A percentile compares a stretch with the other conserved stretches of the same genome.
Conservation (phyloP, 768 basidiomycete genomes). For the Russula emetica region DNA sequence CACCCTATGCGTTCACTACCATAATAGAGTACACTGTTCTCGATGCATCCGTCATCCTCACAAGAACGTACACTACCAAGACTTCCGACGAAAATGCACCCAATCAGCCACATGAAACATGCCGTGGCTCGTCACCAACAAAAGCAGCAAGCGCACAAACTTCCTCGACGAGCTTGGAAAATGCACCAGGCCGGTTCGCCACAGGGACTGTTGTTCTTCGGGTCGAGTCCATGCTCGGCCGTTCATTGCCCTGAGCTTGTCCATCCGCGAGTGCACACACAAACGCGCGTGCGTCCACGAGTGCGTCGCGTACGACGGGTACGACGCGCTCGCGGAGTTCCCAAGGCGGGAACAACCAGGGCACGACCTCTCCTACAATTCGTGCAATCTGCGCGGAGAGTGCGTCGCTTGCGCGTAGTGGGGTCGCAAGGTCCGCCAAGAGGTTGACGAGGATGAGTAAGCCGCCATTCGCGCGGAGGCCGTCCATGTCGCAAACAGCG, state of each 20-base stretch:
- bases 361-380: slow-evolving; percentile 5
- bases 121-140: background rate
- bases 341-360: slow-evolving; percentile 9
- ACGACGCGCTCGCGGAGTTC: slow-evolving; percentile 1
- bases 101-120: background rate
- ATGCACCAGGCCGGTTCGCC: background rate
- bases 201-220: background rate
- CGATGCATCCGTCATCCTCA: too few species aligned
- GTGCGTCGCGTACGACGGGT: slow-evolving; percentile 1
- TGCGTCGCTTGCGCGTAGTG: background rate
- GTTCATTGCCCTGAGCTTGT: background rate
- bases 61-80: too few species aligned
- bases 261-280: background rate
- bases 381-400: slow-evolving; percentile 11
- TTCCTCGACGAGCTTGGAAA: slow-evolving; percentile 2
- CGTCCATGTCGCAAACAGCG: slow-evolving; percentile 3
- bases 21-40: too few species aligned
- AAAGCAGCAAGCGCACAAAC: background rate
- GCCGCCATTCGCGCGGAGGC: slow-evolving; percentile 10
- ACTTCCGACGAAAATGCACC: too few species aligned
- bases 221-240: background rate
- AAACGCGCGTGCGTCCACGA: background rate
- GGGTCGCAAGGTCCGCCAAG: slow-evolving; percentile 2
- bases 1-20: too few species aligned
- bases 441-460: slow-evolving; percentile 6